Base-by-base conservation (phyloP, 257 asterid species). In the Nicotiana paniculata region DNA sequence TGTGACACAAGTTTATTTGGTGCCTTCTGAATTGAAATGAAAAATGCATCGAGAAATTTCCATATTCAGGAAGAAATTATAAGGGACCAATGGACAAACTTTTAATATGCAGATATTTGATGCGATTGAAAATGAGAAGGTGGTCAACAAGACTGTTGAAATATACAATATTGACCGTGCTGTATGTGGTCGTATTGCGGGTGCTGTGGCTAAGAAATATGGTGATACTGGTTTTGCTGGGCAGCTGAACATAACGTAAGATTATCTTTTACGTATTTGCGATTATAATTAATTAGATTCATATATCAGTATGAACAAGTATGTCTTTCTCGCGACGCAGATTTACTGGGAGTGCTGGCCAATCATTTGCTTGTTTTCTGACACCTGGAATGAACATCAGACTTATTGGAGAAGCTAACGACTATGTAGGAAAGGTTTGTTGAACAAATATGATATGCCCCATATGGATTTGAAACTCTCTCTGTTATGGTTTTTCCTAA, bases 171-270 rank as follows among this genome's bases (percentile, higher is more conserved):
- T 94, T 83, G 98, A 96, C 89, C 92, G 99, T 89, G 97, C 99
- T 78, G 97, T 90, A 85, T 96, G 99, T 90, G 99, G 99, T 54
- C 99, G 99, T 79, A 86, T 96, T 83, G 98, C 98, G 69, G 99
- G 99, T 46, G 96, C 87, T 21, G 87, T 96, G 67, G 98, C 99
- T n/a, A 94, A 96, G 91, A 92, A 72, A 93, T 96, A 96, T 64
- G 99, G 99, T 59, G 99, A 96, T 92, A 89, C 98, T 33, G 98
- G 99, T 51, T 96, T 96, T 76, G 96, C 97, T 43, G 99, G 99
- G 84, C 98, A 92, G 89, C 87, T 96, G 77, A 96, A 96, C 88
- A 81, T 96, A 77, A 93, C 89, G 99, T 96, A 92, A 86, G 28
- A 35, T 81, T 54, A 18, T 78, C 15, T 3, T 13, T 62, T 51